Conservation (phyloP, 306 rosid genomes). For the Trichosanthes cucumerina region DNA sequence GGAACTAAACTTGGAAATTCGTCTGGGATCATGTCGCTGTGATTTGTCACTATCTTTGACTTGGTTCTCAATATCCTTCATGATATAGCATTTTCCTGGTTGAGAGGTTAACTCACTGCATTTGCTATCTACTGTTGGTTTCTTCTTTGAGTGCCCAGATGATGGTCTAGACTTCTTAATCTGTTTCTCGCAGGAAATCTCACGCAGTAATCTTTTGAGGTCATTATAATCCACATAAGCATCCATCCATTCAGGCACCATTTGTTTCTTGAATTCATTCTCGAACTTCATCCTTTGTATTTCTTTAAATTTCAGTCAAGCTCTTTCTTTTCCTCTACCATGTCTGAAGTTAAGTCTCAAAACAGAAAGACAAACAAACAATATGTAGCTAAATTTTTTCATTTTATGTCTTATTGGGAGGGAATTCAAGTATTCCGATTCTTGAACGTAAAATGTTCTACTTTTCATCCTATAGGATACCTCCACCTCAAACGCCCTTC, state of each 20-base stretch:
- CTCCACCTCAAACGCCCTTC: not conserved
- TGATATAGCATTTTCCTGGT: slow-evolving; percentile 15
- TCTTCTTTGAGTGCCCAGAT: slow-evolving; percentile 21
- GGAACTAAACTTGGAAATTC: slow-evolving; percentile 30
- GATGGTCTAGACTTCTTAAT: not conserved
- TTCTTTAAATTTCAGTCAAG: not conserved
- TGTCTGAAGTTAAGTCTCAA: not conserved
- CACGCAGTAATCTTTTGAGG: not conserved
- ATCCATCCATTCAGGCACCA: slow-evolving; percentile 6
- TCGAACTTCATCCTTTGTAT: slow-evolving; percentile 1
- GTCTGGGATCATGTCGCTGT: not conserved
- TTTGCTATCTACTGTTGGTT: slow-evolving; percentile 14
- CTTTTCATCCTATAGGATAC: not conserved
- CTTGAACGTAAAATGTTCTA: not conserved
- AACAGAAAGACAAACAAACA: not conserved
- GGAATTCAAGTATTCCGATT: not conserved
- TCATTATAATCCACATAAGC: not conserved
- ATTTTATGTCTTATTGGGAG: not conserved
- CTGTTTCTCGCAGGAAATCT: not conserved
- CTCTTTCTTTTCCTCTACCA: not conserved
- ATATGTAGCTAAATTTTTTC: not conserved
- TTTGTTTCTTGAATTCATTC: slow-evolving; percentile 9
- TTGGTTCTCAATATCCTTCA: slow-evolving; percentile 34
- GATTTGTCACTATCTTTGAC: slow-evolving; percentile 25
- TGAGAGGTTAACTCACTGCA: slow-evolving; percentile 14